Conservation (phyloP, 2,329 filamentous ascomycete species). For the Colletotrichum shisoi region DNA sequence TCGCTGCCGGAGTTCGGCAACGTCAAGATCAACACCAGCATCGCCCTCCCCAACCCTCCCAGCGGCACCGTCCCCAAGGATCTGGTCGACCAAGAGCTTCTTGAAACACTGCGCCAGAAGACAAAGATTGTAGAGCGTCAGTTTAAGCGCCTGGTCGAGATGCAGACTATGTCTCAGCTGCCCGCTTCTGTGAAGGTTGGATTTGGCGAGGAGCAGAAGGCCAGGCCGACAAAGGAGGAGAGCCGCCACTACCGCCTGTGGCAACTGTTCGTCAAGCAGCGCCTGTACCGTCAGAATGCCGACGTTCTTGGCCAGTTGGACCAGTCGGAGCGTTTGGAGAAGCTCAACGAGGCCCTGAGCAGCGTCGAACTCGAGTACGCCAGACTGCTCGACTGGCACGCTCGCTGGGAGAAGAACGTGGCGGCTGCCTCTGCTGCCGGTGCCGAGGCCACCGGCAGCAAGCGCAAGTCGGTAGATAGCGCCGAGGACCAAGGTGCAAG, state of each 20-base stretch:
- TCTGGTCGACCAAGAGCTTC: constrained; percentile 65
- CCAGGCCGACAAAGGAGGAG: constrained; percentile 60
- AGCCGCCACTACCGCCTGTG: constrained; percentile 73
- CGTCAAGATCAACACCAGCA: constrained; percentile 62
- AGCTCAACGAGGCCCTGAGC: constrained; percentile 73
- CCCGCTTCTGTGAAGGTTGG: constrained; percentile 64
- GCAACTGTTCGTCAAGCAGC: constrained; percentile 77
- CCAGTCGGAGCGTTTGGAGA: constrained; percentile 71
- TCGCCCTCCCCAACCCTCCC: constrained; percentile 60
- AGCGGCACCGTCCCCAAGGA: constrained; percentile 50
- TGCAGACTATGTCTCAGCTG: constrained; percentile 72
- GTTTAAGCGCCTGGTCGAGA: constrained; percentile 76
- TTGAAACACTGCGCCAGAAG: constrained; percentile 65
- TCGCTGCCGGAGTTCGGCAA: constrained; percentile 64
- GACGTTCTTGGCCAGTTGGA: constrained; percentile 76
- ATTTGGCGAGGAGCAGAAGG: constrained; percentile 54
- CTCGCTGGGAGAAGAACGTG: constrained; percentile 50
- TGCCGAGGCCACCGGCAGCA: constrained; percentile 47
- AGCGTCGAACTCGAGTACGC: constrained; percentile 77
- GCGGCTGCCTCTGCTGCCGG: constrained; percentile 33
- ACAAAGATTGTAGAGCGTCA: constrained; percentile 80
- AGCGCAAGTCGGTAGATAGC: constrained; percentile 56
- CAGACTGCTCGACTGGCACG: constrained; percentile 63
- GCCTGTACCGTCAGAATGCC: constrained; percentile 77
- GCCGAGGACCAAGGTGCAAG: constrained; percentile 44